Conservation (phyloP, 257 asterid species). For the Solanum chaucha region DNA sequence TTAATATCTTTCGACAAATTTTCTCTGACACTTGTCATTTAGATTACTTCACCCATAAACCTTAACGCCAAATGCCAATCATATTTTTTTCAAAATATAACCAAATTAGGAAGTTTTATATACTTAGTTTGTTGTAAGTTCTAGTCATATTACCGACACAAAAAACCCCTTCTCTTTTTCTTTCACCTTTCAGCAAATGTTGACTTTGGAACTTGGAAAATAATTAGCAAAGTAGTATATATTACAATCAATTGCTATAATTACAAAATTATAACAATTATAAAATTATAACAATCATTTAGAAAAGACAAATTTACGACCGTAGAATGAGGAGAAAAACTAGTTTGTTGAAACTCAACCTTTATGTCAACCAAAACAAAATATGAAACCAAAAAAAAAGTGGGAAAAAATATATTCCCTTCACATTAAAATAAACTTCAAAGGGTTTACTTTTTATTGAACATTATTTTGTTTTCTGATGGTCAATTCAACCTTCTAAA, state of each 20-base stretch:
- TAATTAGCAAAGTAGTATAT: neutral
- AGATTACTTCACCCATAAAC: too few species aligned
- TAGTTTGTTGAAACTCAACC: neutral
- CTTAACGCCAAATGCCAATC: neutral
- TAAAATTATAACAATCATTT: neutral
- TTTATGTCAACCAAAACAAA: neutral
- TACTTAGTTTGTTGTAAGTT: neutral
- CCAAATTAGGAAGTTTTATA: neutral
- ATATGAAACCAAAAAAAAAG: neutral
- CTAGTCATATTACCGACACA: neutral
- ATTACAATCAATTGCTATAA: neutral
- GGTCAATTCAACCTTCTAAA: neutral
- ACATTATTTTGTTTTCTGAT: neutral
- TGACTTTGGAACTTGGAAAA: neutral
- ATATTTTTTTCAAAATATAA: neutral
- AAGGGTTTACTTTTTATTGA: neutral
- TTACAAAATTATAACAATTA: neutral
- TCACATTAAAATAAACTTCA: neutral
- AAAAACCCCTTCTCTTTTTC: neutral
- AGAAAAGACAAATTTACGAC: neutral
- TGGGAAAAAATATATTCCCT: neutral
- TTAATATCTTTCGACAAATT: too few species aligned
- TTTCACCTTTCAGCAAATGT: neutral
- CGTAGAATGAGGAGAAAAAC: neutral
- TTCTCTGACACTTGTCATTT: too few species aligned